Evolutionary conservation across 805 yeast genomes (phyloP), one percentile per base, ranked within the genome.

Genomic region (Saccharomycopsis fibuligera): DNA sequence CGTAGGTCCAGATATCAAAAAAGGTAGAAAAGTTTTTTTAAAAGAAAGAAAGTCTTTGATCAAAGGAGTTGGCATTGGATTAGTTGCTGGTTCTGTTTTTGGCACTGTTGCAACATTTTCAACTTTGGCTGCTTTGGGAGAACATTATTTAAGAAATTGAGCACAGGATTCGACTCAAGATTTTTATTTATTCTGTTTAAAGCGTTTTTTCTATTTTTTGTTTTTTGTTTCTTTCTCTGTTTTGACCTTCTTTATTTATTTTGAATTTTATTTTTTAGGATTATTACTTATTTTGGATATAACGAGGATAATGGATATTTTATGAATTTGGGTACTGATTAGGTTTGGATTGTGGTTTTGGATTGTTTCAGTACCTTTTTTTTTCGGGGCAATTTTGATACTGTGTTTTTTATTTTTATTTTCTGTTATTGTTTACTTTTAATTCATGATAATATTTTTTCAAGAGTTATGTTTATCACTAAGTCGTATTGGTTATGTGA

Each of bases 101-200:
- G 54, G 53, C 5, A 45, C 48, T 12, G 30, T 40, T 17, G 44
- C 44, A 14, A 51, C 55, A 5, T 41, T 51, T 23, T 41, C 45
- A 21, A 33, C 55, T 12, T 47, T 51, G 22, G 46, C 47, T 1
- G 23, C 40, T 5, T 12, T 41, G 27, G 49, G 37, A 14, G 45
- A 44, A n/a, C 24, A 38, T 24, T 22, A 24, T 25, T 47, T 21
- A 14, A 33, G 24, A 19, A n/a, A n/a, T n/a, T 14, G 25, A 12
- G 31, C 8, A 29, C 12, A 29, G 8, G 31, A 29, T 29, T 29
- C 12, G 8, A 8, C 19, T 35, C 38, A 37, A 8, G 30, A 12
- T 21, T 31, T 31, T 30, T 39, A 16, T 29, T 30, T 14, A 21
- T 27, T 45, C 14, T 19, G 14, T 16, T 17, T n/a, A n/a, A n/a